phyloP scores from a whole-genome alignment of 2,329 filamentous ascomycete species.

The Diplocarpon mali region DNA sequence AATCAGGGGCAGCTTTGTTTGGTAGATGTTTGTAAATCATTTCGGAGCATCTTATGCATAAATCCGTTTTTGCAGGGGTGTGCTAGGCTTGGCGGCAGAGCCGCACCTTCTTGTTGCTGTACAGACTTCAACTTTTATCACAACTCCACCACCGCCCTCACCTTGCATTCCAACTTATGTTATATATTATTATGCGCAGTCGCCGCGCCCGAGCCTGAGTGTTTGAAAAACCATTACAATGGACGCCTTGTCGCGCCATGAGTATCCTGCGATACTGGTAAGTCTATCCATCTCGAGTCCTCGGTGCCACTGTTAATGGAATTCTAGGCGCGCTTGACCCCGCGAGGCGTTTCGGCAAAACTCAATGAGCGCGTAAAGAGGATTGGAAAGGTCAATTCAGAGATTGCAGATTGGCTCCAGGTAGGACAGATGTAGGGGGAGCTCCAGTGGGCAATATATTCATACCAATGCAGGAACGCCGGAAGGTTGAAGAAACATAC shows the following conservation, averaged over 20 bases:
- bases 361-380: slow-evolving; percentile 81
- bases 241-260: slow-evolving; percentile 71
- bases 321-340: slow-evolving; percentile 64
- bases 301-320: slow-evolving; percentile 17
- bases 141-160: slow-evolving; percentile 4
- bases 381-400: slow-evolving; percentile 74
- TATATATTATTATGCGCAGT: slow-evolving; percentile 22
- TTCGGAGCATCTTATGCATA: slow-evolving; percentile 10
- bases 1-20: no score
- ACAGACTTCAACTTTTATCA: not conserved
- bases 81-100: slow-evolving; percentile 5
- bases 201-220: slow-evolving; percentile 19
- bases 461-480: slow-evolving; percentile 60
- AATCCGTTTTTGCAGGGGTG: slow-evolving; percentile 10
- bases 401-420: slow-evolving; percentile 95
- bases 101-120: no score
- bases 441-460: slow-evolving; percentile 9
- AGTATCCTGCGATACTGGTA: slow-evolving; percentile 94
- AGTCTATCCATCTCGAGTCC: slow-evolving; percentile 29
- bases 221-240: slow-evolving; percentile 34
- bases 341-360: slow-evolving; percentile 67
- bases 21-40: not conserved
- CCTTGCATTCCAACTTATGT: slow-evolving; percentile 10
- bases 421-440: slow-evolving; percentile 36
- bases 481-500: slow-evolving; percentile 85